Evolutionary conservation across 1,139 yeast genomes (phyloP), one percentile per base, ranked within the genome.

Genomic region (Geotrichum fermentans): DNA sequence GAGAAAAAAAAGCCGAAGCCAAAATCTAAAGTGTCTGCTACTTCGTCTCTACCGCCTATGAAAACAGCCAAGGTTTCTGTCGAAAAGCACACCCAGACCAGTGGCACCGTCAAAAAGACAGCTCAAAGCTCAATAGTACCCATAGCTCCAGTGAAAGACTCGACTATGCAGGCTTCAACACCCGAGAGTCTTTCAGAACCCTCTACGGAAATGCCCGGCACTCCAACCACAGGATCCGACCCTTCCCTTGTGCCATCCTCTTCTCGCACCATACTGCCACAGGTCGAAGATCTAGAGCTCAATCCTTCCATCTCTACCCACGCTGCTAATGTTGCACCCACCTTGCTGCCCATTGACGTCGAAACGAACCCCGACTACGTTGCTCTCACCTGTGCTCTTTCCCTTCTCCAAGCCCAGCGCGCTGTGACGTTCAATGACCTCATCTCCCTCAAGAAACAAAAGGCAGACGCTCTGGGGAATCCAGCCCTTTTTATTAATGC

Each of bases 311-410:
- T 14, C 10, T 33, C 17, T n/a, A 33, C 20, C 36, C n/a, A n/a
- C 20, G 17, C 20, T 33, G 36, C 14, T 33, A 16, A 6, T 8
- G 17, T 8, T 7, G 5, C 14, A 5, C 11, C 6, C 17, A 5
- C 14, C 34, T 30, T 13, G 18, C 13, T 22, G n/a, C 40, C 40
- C 14, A 36, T 38, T 14, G 33, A 38, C 21, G 33, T 38, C 10
- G 41, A 38, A 26, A 38, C 32, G n/a, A 63, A 63, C 50, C 55
- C 64, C 2, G 68, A 64, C 50, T 64, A 63, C 51, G 58, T 64
- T 35, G 68, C 67, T n/a, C 55, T 64, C 33, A 45, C 58, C 11
- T 58, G 67, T 2, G 60, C 67, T 3, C 55, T 64, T 11, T 54
- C 58, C 16, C 50, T 64, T 41, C 57, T 64, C 18, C 49, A 53